Conservation (phyloP, 495 filamentous ascomycete species). For the Penicilliopsis zonata region DNA sequence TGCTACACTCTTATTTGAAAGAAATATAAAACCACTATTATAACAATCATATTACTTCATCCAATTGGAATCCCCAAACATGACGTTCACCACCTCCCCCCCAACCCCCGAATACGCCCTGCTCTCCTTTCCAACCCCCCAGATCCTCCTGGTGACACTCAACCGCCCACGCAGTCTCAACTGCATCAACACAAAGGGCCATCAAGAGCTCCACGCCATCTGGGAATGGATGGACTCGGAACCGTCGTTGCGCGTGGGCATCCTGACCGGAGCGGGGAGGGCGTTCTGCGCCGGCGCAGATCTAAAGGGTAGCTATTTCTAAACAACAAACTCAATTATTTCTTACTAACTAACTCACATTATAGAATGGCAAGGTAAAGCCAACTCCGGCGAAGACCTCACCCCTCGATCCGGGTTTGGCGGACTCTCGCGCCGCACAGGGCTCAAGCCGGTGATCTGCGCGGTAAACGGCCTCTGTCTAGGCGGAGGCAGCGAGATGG, state of each 20-base stretch:
- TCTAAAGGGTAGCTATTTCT: constrained; percentile 30
- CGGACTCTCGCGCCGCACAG: constrained; percentile 33
- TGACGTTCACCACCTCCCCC: constrained; percentile 24
- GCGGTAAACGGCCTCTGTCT: constrained; percentile 63
- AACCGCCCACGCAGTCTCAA: constrained; percentile 34
- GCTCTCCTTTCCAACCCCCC: constrained; percentile 34
- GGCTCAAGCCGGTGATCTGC: constrained; percentile 52
- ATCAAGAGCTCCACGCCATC: constrained; percentile 38
- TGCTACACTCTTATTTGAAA: too few relatives aligned
- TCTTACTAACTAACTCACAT: background rate
- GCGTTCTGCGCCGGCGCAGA: constrained; percentile 51
- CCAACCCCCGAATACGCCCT: constrained; percentile 22
- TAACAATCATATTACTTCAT: too few relatives aligned
- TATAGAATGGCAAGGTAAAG: constrained; percentile 27
- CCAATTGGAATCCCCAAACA: too few relatives aligned
- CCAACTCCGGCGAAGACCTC: constrained; percentile 6
- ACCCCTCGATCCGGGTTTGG: constrained; percentile 21
- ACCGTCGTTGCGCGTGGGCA: constrained; percentile 39
- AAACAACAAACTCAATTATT: background rate
- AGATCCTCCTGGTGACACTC: constrained; percentile 37
- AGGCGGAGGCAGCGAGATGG: constrained; percentile 69
- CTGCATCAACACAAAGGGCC: constrained; percentile 36
- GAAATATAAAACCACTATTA: too few relatives aligned
- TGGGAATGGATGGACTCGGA: constrained; percentile 47
- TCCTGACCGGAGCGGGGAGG: constrained; percentile 42